Evolutionary conservation across 148 eudicot genomes (phyloP).

Genomic region (Persicaria tinctoria): DNA sequence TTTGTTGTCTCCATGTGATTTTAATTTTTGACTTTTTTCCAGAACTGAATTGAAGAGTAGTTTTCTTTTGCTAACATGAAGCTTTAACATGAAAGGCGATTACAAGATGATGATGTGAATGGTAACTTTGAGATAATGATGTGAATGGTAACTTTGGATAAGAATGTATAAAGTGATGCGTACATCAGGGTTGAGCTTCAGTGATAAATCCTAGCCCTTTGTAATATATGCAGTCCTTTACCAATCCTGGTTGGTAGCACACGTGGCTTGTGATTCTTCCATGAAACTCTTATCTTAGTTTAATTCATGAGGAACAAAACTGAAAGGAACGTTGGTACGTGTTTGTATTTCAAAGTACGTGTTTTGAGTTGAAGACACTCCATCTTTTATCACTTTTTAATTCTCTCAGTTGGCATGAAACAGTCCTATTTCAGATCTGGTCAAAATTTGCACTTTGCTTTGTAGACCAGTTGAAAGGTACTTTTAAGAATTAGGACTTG

Average conservation of each 20-base stretch:
- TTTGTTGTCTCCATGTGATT: too few species aligned
- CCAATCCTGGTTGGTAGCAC: slow-evolving; percentile 11
- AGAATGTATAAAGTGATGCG: background rate
- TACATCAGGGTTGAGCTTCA: background rate
- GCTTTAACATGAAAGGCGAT: background rate
- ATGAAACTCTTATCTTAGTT: slow-evolving; percentile 23
- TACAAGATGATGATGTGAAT: background rate
- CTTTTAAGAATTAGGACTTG: background rate
- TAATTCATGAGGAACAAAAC: slow-evolving; percentile 12
- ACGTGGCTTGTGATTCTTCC: slow-evolving; percentile 29
- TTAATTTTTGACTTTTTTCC: too few species aligned
- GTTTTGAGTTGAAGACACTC: slow-evolving; percentile 71
- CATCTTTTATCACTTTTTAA: slow-evolving; percentile 3
- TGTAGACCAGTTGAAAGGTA: background rate
- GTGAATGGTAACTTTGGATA: background rate
- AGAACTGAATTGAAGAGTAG: too few species aligned
- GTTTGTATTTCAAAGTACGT: slow-evolving; percentile 22
- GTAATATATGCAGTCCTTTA: background rate
- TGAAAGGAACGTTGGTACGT: slow-evolving; percentile 26
- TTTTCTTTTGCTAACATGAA: background rate
- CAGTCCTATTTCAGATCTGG: background rate
- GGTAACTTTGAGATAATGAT: background rate
- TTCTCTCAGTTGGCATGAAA: slow-evolving; percentile 2
- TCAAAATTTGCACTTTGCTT: slow-evolving; percentile 10
- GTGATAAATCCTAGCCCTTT: background rate